phyloP scores from a whole-genome alignment of 257 asterid species.

The Eucommia ulmoides region DNA sequence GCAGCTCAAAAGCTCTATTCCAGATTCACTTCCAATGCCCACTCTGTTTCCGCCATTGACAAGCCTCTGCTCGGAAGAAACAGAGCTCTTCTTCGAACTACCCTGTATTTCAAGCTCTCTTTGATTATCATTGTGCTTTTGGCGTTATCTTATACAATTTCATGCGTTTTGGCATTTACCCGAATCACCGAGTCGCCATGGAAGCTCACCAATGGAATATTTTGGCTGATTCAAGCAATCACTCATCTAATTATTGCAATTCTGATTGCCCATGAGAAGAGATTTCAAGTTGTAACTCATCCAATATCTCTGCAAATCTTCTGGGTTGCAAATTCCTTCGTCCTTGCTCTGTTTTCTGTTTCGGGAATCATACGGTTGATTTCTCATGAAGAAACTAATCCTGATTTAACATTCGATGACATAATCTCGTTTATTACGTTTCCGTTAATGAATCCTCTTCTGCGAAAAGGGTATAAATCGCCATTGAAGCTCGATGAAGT shows the following conservation, averaged over 20 bases:
- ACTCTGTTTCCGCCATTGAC: constrained; percentile 21
- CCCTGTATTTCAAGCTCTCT: constrained; percentile 40
- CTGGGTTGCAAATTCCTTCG: constrained; percentile 41
- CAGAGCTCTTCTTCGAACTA: constrained; percentile 24
- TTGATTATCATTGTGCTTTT: constrained; percentile 21
- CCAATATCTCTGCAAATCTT: constrained; percentile 49
- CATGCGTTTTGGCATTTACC: constrained; percentile 29
- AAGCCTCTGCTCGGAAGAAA: constrained; percentile 40
- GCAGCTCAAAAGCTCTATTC: no score
- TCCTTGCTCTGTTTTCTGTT: constrained; percentile 33
- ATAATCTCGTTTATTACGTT: constrained; percentile 28
- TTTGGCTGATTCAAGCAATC: constrained; percentile 55
- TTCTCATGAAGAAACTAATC: constrained; percentile 24
- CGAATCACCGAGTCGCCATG: constrained; percentile 17
- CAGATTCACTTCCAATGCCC: no score
- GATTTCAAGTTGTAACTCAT: constrained; percentile 39
- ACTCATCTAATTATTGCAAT: constrained; percentile 29
- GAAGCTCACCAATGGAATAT: constrained; percentile 39
- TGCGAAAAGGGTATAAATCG: constrained; percentile 50
- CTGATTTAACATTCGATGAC: constrained; percentile 40
- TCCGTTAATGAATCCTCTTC: constrained; percentile 30
- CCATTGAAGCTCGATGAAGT: constrained; percentile 65
- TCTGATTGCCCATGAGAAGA: constrained; percentile 53
- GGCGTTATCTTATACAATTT: constrained; percentile 23
- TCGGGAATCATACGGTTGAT: constrained; percentile 34